Percentiles rank a stretch among this genome's conserved stretches.
Conservation (phyloP, 2,329 filamentous ascomycete genomes). For the Hypoxylon sp. region DNA sequence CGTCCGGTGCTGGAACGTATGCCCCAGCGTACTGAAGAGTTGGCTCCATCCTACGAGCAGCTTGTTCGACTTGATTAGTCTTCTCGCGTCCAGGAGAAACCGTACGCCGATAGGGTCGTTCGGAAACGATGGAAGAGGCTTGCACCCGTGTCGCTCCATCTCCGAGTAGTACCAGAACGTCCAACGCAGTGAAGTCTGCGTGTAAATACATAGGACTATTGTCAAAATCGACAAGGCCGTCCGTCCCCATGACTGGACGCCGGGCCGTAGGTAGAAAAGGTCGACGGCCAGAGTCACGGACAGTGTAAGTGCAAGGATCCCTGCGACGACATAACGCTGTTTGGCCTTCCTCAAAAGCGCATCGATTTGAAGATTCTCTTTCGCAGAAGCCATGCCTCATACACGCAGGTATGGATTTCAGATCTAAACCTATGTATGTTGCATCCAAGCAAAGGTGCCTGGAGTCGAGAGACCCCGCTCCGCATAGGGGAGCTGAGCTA, state of each 20-base stretch:
- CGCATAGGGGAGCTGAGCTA: neutral
- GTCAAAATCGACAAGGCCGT: constrained; percentile 33
- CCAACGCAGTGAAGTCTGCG: constrained; percentile 41
- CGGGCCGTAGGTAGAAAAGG: constrained; percentile 31
- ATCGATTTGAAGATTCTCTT: constrained; percentile 19
- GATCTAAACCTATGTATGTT: neutral
- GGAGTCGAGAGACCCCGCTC: neutral
- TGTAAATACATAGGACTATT: constrained; percentile 32
- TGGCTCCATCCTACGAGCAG: constrained; percentile 42
- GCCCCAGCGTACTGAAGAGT: constrained; percentile 38
- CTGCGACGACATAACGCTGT: constrained; percentile 42
- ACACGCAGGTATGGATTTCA: neutral
- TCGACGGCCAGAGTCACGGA: constrained; percentile 32
- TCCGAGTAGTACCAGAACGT: constrained; percentile 41
- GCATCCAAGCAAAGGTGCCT: neutral
- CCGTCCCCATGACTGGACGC: constrained; percentile 4
- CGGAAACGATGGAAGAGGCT: constrained; percentile 43
- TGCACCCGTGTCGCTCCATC: constrained; percentile 43
- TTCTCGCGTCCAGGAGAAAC: constrained; percentile 46
- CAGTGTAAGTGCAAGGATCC: constrained; percentile 13
- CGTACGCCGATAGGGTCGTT: constrained; percentile 48
- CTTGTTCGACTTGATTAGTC: constrained; percentile 32
- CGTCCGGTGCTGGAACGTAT: constrained; percentile 47
- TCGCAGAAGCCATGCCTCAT: constrained; percentile 24
- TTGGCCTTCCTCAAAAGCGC: constrained; percentile 38